A percentile compares a stretch with the other conserved stretches of the same genome.
Conservation (phyloP, 2,329 filamentous ascomycete species). For the Exophiala aquamarina region DNA sequence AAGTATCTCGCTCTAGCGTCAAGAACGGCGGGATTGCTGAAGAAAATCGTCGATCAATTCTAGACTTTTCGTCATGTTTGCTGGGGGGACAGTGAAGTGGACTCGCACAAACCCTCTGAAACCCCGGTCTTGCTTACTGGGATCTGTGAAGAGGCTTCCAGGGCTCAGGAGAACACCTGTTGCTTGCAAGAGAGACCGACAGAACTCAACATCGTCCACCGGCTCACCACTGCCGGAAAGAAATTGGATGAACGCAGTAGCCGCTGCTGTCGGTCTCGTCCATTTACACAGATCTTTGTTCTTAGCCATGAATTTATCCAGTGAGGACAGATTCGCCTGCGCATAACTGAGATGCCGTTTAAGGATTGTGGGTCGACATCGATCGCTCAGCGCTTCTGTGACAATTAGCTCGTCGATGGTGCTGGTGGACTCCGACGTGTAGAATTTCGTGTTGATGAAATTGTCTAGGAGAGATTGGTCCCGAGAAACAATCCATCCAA, state of each 20-base stretch:
- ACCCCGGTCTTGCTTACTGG: conserved; percentile 3
- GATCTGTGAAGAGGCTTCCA: conserved; percentile 67
- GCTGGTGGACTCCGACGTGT: conserved; percentile 82
- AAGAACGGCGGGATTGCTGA: too few species aligned
- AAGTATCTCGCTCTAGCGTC: too few species aligned
- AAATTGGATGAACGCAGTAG: conserved; percentile 75
- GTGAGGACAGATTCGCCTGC: conserved; percentile 62
- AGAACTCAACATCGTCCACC: conserved; percentile 72
- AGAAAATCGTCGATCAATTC: conserved; percentile 18
- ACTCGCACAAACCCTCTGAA: conserved; percentile 23
- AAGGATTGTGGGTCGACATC: conserved; percentile 62
- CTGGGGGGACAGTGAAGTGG: conserved; percentile 18
- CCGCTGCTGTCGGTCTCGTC: conserved; percentile 74
- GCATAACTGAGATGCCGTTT: conserved; percentile 66
- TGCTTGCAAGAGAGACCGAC: conserved; percentile 64
- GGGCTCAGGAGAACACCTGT: conserved; percentile 74
- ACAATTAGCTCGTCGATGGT: conserved; percentile 78
- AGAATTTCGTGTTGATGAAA: conserved; percentile 69
- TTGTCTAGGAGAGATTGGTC: conserved; percentile 61
- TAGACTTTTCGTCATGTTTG: conserved; percentile 13
- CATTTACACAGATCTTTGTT: conserved; percentile 61
- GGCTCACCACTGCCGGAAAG: conserved; percentile 53
- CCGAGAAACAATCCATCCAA: conserved; percentile 81
- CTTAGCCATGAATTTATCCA: conserved; percentile 66
- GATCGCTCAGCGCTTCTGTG: conserved; percentile 66